Evolutionary conservation across 1,139 yeast genomes (phyloP).

Genomic region (Pichia sp.): DNA sequence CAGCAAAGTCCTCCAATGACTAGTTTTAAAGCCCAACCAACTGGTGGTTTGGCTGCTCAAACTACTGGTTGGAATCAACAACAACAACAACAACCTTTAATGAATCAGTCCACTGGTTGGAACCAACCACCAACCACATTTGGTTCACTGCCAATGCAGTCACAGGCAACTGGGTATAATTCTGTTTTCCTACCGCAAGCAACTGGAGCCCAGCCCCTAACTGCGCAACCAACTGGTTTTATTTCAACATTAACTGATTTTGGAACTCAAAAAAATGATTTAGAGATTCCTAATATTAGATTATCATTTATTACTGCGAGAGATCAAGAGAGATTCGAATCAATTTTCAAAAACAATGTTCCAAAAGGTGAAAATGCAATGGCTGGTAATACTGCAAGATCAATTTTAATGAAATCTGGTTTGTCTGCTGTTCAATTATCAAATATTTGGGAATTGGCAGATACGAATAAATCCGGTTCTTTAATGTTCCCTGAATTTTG

Average conservation of each 20-base stretch:
- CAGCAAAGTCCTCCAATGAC: constrained; percentile 13
- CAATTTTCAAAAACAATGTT: constrained; percentile 70
- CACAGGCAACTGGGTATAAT: constrained; percentile 30
- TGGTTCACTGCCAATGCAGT: constrained; percentile 30
- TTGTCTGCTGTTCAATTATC: constrained; percentile 71
- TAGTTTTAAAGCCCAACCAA: constrained; percentile 22
- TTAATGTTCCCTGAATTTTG: constrained; percentile 93
- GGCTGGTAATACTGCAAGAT: constrained; percentile 71
- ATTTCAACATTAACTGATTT: constrained; percentile 30
- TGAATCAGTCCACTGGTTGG: constrained; percentile 26
- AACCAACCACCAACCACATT: constrained; percentile 25
- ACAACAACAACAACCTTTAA: constrained; percentile 17
- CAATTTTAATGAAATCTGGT: constrained; percentile 74
- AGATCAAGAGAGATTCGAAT: constrained; percentile 83
- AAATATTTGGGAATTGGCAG: constrained; percentile 86
- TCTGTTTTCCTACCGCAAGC: constrained; percentile 10
- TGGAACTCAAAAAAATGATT: constrained; percentile 32
- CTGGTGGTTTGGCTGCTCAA: constrained; percentile 27
- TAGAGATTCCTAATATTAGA: constrained; percentile 60
- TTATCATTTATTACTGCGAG: constrained; percentile 77
- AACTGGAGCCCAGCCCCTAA: constrained; percentile 30
- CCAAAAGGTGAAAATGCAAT: constrained; percentile 73
- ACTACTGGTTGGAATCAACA: constrained; percentile 25
- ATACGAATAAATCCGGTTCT: constrained; percentile 78
- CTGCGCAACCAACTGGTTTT: constrained; percentile 35